Conservation (phyloP, 306 rosid genomes). For the Calophaca sinica region DNA sequence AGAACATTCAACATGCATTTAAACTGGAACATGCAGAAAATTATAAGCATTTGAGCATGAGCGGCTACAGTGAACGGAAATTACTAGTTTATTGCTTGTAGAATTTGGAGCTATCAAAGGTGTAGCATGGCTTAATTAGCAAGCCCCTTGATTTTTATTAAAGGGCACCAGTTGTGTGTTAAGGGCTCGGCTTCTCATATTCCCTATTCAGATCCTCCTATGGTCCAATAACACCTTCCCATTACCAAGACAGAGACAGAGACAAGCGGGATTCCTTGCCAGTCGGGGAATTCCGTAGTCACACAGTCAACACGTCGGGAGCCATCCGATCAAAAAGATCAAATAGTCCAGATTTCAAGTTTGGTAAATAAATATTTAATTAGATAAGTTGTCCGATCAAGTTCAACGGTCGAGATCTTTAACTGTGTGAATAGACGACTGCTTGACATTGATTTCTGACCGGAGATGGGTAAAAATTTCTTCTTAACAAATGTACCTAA, state of each 20-base stretch:
- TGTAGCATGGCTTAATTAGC: not conserved
- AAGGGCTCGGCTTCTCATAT: not conserved
- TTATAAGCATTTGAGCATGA: constrained; percentile 32
- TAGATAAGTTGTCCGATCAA: too few relatives aligned
- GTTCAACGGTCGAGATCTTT: too few relatives aligned
- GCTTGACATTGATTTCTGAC: too few relatives aligned
- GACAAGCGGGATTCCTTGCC: too few relatives aligned
- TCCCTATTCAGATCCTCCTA: constrained; percentile 21
- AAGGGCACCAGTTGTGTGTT: not conserved
- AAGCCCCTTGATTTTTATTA: not conserved
- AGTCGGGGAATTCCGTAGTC: too few relatives aligned
- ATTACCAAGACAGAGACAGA: not conserved
- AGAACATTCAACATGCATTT: constrained; percentile 8
- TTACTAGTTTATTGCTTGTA: not conserved
- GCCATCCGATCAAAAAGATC: too few relatives aligned
- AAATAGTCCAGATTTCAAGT: too few relatives aligned
- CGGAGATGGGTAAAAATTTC: constrained; percentile 38
- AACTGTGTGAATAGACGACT: too few relatives aligned
- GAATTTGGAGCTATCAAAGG: not conserved
- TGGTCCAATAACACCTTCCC: constrained; percentile 10
- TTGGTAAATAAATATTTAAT: too few relatives aligned
- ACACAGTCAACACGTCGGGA: too few relatives aligned
- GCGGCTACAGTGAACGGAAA: not conserved
- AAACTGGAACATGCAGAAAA: constrained; percentile 3
- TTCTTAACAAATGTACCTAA: constrained; percentile 24